Evolutionary conservation across 768 basidiomycete species (phyloP), one percentile per base, ranked within the genome.

Genomic region (Dentipellis sp.): DNA sequence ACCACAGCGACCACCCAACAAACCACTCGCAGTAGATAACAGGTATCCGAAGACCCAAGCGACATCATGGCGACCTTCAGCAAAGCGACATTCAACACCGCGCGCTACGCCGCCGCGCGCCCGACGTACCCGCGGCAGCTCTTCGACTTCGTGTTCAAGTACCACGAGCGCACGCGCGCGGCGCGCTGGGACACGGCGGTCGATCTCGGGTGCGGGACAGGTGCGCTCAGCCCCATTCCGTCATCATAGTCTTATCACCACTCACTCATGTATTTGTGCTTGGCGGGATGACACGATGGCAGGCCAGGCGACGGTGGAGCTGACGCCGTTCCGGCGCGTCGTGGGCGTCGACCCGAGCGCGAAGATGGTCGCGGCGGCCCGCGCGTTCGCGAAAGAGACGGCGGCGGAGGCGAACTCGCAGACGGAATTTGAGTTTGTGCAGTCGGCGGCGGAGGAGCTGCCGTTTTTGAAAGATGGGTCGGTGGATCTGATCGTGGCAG

Each of bases 121-220:
- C 91, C 88, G 29, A 85, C 82, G 0, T 91, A 91, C 64, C 88
- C 91, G 3, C 67, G 71, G 4, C 71, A 76, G 22, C 73, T 91
- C 9, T 90, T 80, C 66, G 78, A 86, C 22, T 71, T 78, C 42
- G 70, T 91, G 45, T 81, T 82, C 62, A 65, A 72, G 4, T 86
- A 81, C 63, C 89, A 91, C 63, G 66, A 62, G 5, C 57, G 60
- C 11, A 65, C 63, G 1, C 59, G 50, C 59, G 67, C 61, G 16
- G 68, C 68, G 2, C 60, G 64, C 53, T 87, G 81, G 77, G 74
- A 80, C 12, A 72, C 69, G 16, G 88, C 86, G 0, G 74, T 90
- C 0, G 91, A 94, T 62, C 66, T 91, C 2, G 90, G 91, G 4
- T 92, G 91, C 68, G 90, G 91, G 23, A 88, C 91, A n/a, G 87